Percentiles rank a stretch among this genome's conserved stretches.
phyloP scores from a whole-genome alignment of 768 basidiomycete genomes.

The Hirschioporus abietinus region DNA sequence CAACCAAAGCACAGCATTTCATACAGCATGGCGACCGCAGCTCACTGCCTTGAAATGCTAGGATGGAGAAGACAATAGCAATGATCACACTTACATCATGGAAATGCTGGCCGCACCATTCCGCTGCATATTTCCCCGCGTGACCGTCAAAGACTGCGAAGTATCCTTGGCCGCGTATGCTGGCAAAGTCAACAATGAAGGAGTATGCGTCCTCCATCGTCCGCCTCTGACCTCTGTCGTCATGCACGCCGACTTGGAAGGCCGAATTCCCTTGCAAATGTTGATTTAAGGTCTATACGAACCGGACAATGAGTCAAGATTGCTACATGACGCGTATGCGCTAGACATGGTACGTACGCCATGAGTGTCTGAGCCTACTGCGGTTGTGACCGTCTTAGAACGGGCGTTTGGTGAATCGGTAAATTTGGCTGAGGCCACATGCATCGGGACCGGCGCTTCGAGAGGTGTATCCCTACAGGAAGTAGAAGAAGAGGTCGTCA shows the following conservation, averaged over 20 bases:
- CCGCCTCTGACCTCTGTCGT: constrained; percentile 85
- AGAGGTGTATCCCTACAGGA: neutral
- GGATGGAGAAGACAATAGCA: too few species aligned
- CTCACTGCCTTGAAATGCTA: too few species aligned
- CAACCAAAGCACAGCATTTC: too few species aligned
- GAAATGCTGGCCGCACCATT: constrained; percentile 97
- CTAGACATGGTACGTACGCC: constrained; percentile 46
- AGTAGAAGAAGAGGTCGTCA: neutral
- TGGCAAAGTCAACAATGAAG: constrained; percentile 90
- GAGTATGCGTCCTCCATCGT: constrained; percentile 98
- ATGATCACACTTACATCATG: constrained; percentile 59
- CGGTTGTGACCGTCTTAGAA: constrained; percentile 76
- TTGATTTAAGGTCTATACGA: constrained; percentile 60
- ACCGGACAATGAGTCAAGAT: neutral
- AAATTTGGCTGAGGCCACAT: constrained; percentile 29
- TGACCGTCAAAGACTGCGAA: constrained; percentile 99
- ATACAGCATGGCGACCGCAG: too few species aligned
- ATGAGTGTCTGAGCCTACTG: constrained; percentile 65
- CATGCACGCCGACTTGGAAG: constrained; percentile 71
- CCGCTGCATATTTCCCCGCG: constrained; percentile 96
- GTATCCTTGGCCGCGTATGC: constrained; percentile 91
- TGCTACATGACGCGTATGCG: too few species aligned
- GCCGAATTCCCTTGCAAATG: constrained; percentile 62
- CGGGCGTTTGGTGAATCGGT: constrained; percentile 70
- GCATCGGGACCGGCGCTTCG: neutral